Conservation (phyloP, 768 basidiomycete species). For the Cystofilobasidium ferigula region DNA sequence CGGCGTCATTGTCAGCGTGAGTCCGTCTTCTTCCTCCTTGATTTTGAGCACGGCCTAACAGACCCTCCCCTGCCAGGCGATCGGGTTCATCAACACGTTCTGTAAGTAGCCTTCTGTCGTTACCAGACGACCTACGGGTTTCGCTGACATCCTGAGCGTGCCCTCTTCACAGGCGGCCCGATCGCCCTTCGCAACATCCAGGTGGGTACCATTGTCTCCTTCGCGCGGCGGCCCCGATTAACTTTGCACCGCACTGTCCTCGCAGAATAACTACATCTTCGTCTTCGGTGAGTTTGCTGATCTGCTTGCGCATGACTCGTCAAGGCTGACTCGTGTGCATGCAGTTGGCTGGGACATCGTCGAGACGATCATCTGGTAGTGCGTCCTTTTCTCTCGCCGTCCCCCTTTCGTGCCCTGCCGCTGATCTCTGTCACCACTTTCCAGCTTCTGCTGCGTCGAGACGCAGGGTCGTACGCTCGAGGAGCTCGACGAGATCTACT, state of each 20-base stretch:
- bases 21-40: background rate
- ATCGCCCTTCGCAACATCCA: slow-evolving; percentile 42
- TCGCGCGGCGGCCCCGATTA: no score
- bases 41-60: background rate
- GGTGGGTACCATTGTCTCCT: no score
- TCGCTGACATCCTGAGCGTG: no score
- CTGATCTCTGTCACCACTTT: background rate
- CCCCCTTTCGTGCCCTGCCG: background rate
- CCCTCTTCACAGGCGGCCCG: no score
- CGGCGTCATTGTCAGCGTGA: slow-evolving; percentile 33
- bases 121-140: no score
- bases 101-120: no score
- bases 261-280: slow-evolving; percentile 37
- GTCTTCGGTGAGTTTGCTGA: slow-evolving; percentile 30
- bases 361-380: slow-evolving; percentile 13
- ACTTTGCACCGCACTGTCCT: no score
- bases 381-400: background rate
- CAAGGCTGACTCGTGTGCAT: no score
- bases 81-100: slow-evolving; percentile 45
- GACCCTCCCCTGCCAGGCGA: no score
- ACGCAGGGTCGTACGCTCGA: slow-evolving; percentile 12
- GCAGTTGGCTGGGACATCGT: slow-evolving; percentile 11
- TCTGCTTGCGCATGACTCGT: background rate
- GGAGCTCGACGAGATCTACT: slow-evolving; percentile 20
- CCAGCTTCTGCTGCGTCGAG: background rate